Evolutionary conservation across 2,329 filamentous ascomycete species (phyloP), one percentile per base, ranked within the genome.

Genomic region (Arthrobotrys sinensis): DNA sequence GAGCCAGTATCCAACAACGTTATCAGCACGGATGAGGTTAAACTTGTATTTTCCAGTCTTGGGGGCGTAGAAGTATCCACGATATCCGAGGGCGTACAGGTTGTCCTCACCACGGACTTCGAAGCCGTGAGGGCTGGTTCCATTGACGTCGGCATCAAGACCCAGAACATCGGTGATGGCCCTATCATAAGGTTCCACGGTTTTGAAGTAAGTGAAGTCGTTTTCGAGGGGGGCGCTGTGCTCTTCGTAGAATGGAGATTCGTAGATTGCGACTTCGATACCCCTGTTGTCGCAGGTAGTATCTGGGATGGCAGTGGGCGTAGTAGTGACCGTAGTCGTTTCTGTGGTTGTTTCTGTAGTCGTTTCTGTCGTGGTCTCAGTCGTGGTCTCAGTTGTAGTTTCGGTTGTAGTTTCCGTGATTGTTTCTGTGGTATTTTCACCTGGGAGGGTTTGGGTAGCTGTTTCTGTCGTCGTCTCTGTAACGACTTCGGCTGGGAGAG

Each of bases 171-270:
- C 24, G 24, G 24, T 28, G 24, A 28, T 28, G 11, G 7, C 21
- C 2, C 28, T 38, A 34, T 40, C 24, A 19, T 66, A 66, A 3
- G 62, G 62, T 4, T 28, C 14, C 1, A 16, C 45, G 45, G 24
- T 66, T 16, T 66, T 66, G 32, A 66, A 66, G 36, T 52, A 66
- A 3, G 62, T 66, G 40, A 66, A 66, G 12, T 66, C 62, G 21
- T 66, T 66, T 38, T 50, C 45, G 21, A 46, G 45, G 10, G 62
- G 48, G 7, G 50, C 50, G 28, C 62, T 43, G 10, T n/a, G 2
- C 4, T n/a, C 16, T 10, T 40, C 12, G 8, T 11, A 19, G 38
- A 50, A 66, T 0, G 62, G 62, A n/a, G 43, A 52, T 14, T 66
- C 36, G n/a, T 38, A 66, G 12, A 66, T 50, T 12, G 45, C 62